Percentiles rank a stretch among this genome's conserved stretches.
Conservation (phyloP, 345 rosid species). For the Euphorbia pulcherrima region DNA sequence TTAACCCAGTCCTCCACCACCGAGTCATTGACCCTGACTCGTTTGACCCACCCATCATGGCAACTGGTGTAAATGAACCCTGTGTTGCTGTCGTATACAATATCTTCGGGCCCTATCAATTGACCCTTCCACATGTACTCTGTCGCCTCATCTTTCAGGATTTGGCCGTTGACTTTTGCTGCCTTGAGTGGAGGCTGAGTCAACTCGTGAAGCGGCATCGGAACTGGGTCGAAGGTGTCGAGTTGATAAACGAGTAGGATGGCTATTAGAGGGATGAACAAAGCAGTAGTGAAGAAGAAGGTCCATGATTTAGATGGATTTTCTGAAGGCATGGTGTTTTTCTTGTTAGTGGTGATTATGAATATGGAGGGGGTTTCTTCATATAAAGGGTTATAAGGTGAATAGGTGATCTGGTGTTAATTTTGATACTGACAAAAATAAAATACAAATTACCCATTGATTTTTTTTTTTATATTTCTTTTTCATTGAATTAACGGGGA, state of each 20-base stretch:
- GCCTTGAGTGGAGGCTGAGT: conserved; percentile 5
- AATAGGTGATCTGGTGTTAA: too few relatives aligned
- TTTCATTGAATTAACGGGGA: too few relatives aligned
- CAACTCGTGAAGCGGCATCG: conserved; percentile 36
- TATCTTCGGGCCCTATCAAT: conserved; percentile 59
- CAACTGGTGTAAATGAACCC: conserved; percentile 52
- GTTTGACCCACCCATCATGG: conserved; percentile 78
- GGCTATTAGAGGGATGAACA: conserved; percentile 25
- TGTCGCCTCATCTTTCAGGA: conserved; percentile 39
- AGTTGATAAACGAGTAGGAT: conserved; percentile 34
- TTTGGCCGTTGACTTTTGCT: conserved; percentile 20
- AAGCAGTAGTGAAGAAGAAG: neutral
- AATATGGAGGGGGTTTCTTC: too few relatives aligned
- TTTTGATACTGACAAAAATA: too few relatives aligned
- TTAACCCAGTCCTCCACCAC: conserved; percentile 52
- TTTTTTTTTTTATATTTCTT: too few relatives aligned
- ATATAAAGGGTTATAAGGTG: too few relatives aligned
- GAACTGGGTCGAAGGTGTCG: conserved; percentile 54
- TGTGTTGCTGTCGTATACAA: conserved; percentile 39
- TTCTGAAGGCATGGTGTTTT: neutral
- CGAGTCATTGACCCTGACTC: conserved; percentile 40
- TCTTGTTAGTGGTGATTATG: too few relatives aligned
- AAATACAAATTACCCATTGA: too few relatives aligned
- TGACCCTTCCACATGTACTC: conserved; percentile 42
- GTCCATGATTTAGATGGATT: neutral